Conservation (phyloP, 768 basidiomycete genomes). For the Mycena rosella region DNA sequence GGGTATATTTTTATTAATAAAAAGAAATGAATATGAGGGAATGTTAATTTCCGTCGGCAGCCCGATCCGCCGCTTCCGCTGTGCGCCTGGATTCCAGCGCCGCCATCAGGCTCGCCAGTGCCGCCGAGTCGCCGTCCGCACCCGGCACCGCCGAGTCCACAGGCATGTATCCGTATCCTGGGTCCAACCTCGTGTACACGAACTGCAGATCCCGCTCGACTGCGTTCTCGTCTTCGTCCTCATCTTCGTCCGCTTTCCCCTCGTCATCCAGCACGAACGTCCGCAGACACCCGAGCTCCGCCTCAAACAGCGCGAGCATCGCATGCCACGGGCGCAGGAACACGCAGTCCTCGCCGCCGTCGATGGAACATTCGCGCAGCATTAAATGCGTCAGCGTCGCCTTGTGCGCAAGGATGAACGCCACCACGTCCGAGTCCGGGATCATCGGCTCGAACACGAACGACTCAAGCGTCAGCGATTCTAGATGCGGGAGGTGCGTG, state of each 20-base stretch:
- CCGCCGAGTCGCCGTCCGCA: not conserved
- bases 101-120: slow-evolving; percentile 47
- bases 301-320: slow-evolving; percentile 2
- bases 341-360: not conserved
- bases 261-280: not conserved
- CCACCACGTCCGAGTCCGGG: not conserved
- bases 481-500: slow-evolving; percentile 3
- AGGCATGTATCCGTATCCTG: not conserved
- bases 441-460: not conserved
- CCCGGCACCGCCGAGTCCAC: not conserved
- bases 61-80: too few species aligned
- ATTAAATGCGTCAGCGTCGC: slow-evolving; percentile 18
- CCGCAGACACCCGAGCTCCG: slow-evolving; percentile 2
- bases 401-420: slow-evolving; percentile 23
- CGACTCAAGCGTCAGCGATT: not conserved
- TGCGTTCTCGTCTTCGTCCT: not conserved
- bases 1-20: too few species aligned
- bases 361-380: slow-evolving; percentile 5
- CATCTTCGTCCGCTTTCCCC: not conserved
- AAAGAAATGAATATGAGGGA: too few species aligned
- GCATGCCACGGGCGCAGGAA: slow-evolving; percentile 20
- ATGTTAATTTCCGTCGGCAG: too few species aligned
- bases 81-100: slow-evolving; percentile 49
- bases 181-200: not conserved
- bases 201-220: not conserved